These are phyloP conservation scores for Anethum foeniculum DNA, from an alignment of 140 eudicot species.

Conservation along the genomic window DNA sequence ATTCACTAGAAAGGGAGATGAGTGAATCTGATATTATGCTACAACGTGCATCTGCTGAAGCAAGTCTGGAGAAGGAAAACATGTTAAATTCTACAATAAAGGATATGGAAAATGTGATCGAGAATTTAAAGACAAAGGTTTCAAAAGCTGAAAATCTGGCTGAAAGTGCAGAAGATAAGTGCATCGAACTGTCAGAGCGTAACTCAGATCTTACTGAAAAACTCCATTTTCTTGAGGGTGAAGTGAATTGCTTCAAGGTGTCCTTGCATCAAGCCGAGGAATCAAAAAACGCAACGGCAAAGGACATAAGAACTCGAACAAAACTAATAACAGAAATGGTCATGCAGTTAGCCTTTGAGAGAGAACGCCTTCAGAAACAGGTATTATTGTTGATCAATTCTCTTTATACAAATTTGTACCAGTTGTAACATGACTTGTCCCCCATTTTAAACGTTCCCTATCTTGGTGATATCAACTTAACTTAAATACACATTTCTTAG, in stretches of 20 bases:
- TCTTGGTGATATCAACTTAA: background rate
- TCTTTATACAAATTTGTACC: background rate
- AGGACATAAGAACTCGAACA: constrained; percentile 56
- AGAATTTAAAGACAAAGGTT: constrained; percentile 50
- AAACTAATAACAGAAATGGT: constrained; percentile 62
- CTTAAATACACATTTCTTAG: background rate
- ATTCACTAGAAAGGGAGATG: constrained; percentile 46
- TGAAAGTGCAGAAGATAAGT: constrained; percentile 71
- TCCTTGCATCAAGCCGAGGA: constrained; percentile 66
- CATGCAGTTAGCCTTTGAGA: constrained; percentile 67
- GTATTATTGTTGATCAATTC: constrained; percentile 21
- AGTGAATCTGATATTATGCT: constrained; percentile 44
- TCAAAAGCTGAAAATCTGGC: constrained; percentile 33
- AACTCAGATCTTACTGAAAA: constrained; percentile 58
- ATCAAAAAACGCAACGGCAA: constrained; percentile 53
- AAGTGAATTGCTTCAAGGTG: constrained; percentile 44
- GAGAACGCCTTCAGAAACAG: constrained; percentile 94
- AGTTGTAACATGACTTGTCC: background rate
- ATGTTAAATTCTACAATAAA: constrained; percentile 45
- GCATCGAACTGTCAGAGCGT: constrained; percentile 56
- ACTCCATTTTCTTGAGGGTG: constrained; percentile 34
- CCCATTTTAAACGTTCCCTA: background rate
- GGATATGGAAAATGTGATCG: constrained; percentile 71
- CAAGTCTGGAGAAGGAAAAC: constrained; percentile 54
- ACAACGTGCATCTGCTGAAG: constrained; percentile 62